Conservation (phyloP, 768 basidiomycete genomes). For the Termitomyces sp. region DNA sequence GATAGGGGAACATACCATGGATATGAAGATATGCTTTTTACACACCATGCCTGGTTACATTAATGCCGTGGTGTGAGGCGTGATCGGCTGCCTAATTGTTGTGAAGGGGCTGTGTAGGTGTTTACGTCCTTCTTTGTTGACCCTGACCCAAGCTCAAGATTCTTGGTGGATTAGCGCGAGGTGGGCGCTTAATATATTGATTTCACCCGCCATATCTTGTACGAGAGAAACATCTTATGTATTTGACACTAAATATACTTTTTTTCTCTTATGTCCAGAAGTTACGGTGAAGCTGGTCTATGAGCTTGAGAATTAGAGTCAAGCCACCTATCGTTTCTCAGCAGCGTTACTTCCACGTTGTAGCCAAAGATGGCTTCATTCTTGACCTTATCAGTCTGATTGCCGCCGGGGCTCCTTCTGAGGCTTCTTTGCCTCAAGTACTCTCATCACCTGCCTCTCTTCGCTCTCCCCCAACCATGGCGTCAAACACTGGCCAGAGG, state of each 20-base stretch:
- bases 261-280: neutral
- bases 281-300: too few species aligned
- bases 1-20: constrained; percentile 12
- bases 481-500: neutral
- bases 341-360: neutral
- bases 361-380: neutral
- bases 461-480: neutral
- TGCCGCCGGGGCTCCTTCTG: neutral
- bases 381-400: neutral
- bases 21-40: constrained; percentile 10
- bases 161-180: neutral
- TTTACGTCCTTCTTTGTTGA: constrained; percentile 3
- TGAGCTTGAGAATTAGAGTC: too few species aligned
- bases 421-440: neutral
- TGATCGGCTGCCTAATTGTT: constrained; percentile 3
- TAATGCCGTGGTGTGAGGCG: neutral
- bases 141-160: constrained; percentile 5
- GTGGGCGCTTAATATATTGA: neutral
- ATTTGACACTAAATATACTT: constrained; percentile 3
- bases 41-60: constrained; percentile 1
- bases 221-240: neutral
- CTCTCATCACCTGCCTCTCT: neutral
- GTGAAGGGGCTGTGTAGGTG: constrained; percentile 4
- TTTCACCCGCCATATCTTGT: neutral
- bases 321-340: too few species aligned